Conservation (phyloP, 2,329 filamentous ascomycete species). For the Claviceps sp. region DNA sequence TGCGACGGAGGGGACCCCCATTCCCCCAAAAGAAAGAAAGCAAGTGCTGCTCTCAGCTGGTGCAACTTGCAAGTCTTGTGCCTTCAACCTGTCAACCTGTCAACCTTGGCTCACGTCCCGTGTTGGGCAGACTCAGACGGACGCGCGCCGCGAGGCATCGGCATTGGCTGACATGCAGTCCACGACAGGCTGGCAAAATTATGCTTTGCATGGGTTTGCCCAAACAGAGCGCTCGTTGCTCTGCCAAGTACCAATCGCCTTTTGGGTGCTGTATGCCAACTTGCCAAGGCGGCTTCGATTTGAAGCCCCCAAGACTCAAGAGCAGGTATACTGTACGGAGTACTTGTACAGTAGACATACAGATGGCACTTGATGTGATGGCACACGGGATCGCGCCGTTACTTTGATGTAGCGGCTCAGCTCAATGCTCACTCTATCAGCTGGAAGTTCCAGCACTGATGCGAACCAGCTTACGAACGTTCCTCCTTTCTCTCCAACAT, state of each 20-base stretch:
- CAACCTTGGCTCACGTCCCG: neutral
- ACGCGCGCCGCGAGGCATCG: neutral
- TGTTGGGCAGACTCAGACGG: neutral
- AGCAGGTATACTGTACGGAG: neutral
- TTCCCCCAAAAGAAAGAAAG: neutral
- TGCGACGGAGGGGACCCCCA: too few species aligned
- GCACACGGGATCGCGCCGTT: neutral
- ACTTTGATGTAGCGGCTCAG: neutral
- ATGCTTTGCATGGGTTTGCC: slow-evolving; percentile 1
- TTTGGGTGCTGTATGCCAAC: neutral
- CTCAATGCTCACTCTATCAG: neutral
- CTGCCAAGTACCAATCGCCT: neutral
- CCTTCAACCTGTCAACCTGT: neutral
- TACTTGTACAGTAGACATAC: neutral
- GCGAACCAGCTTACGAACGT: neutral
- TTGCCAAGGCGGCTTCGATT: neutral
- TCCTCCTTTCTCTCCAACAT: neutral
- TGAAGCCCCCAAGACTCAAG: neutral
- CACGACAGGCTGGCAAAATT: slow-evolving; percentile 1
- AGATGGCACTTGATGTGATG: neutral
- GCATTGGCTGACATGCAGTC: neutral
- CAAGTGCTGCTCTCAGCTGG: neutral
- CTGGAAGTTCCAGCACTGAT: neutral
- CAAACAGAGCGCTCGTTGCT: neutral
- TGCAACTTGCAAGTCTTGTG: neutral